Conservation (phyloP, 306 rosid species). For the Mimosa bimucronata region DNA sequence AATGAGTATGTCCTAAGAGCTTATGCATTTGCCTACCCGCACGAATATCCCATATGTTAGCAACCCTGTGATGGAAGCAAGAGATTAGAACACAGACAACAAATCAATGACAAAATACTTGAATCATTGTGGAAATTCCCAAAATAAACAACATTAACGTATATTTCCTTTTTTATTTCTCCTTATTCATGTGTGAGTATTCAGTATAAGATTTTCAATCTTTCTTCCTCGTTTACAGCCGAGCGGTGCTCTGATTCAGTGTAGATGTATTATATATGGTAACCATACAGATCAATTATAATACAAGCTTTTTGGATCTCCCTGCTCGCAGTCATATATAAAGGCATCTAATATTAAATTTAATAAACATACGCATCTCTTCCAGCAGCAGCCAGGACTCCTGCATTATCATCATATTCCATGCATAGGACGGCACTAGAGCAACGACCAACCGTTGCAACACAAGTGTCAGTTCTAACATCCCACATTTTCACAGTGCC, state of each 20-base stretch:
- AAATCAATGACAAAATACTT: constrained; percentile 24
- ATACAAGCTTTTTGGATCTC: neutral
- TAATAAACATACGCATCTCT: constrained; percentile 82
- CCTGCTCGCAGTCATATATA: neutral
- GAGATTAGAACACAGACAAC: constrained; percentile 38
- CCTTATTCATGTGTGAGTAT: neutral
- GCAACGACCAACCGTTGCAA: constrained; percentile 97
- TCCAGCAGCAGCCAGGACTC: constrained; percentile 91
- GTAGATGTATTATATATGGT: neutral
- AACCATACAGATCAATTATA: neutral
- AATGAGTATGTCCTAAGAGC: constrained; percentile 91
- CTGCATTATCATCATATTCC: constrained; percentile 97
- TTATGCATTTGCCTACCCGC: constrained; percentile 93
- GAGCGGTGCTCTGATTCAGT: neutral
- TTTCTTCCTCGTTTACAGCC: neutral
- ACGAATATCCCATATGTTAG: constrained; percentile 95
- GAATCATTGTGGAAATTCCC: constrained; percentile 3
- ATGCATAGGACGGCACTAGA: constrained; percentile 94
- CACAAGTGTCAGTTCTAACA: constrained; percentile 97
- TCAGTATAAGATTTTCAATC: neutral
- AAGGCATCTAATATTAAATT: constrained; percentile 30
- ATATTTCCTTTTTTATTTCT: neutral
- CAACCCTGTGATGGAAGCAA: constrained; percentile 61
- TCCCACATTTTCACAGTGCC: constrained; percentile 99
- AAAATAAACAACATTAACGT: neutral